phyloP scores from a whole-genome alignment of 2,329 filamentous ascomycete species.

The Chrysosporium keratinophilum region DNA sequence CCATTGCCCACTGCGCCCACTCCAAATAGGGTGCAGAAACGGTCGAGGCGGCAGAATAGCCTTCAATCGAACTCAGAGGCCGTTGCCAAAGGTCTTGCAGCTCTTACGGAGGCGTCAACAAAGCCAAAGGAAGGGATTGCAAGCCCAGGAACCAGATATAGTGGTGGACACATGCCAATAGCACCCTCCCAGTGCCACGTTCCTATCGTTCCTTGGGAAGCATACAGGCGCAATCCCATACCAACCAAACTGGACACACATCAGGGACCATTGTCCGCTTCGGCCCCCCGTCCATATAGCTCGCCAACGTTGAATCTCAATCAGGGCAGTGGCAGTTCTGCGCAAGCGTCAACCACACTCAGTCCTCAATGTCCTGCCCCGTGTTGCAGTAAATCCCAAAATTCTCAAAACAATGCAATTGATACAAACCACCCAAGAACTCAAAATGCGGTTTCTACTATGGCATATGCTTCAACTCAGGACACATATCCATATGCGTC shows the following conservation, averaged over 20 bases:
- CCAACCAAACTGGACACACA: neutral
- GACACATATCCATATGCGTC: neutral
- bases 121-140: neutral
- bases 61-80: conserved; percentile 28
- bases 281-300: neutral
- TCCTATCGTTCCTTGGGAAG: neutral
- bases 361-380: neutral
- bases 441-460: neutral
- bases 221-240: neutral
- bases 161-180: neutral
- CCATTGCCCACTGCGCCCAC: conserved; percentile 19
- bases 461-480: neutral
- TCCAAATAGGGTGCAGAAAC: conserved; percentile 30
- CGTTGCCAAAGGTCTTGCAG: conserved; percentile 21
- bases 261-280: neutral
- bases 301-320: neutral
- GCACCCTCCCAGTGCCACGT: neutral
- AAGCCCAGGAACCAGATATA: neutral
- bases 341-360: neutral
- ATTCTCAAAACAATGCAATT: neutral
- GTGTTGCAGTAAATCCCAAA: neutral
- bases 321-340: neutral
- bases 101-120: neutral
- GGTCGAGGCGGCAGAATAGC: conserved; percentile 25
- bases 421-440: neutral